A percentile compares a stretch with the other conserved stretches of the same genome.
phyloP scores from a whole-genome alignment of 345 rosid species.

The Salix suchowensis region DNA sequence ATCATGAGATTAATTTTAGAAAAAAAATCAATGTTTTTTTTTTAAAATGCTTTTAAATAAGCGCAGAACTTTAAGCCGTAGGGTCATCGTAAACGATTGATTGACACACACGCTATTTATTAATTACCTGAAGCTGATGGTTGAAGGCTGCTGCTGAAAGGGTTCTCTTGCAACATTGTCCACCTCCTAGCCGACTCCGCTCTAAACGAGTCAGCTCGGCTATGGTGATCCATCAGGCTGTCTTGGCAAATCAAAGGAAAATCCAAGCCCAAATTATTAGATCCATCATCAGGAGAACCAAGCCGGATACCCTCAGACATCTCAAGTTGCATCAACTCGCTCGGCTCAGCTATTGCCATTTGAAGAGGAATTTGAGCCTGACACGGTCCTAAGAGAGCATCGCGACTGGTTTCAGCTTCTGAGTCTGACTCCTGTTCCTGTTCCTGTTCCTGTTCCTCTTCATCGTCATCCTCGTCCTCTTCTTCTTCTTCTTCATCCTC shows the following conservation, averaged over 20 bases:
- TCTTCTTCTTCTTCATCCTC: constrained; percentile 43
- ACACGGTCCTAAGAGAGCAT: constrained; percentile 1
- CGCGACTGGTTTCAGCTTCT: constrained; percentile 26
- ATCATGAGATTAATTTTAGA: too few relatives aligned
- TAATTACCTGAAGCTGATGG: constrained; percentile 35
- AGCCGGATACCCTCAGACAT: constrained; percentile 79
- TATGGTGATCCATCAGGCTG: constrained; percentile 25
- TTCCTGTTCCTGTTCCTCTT: constrained; percentile 25
- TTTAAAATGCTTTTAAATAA: too few relatives aligned
- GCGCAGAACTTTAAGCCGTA: background rate
- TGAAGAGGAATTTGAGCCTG: constrained; percentile 18
- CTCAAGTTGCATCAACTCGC: constrained; percentile 63
- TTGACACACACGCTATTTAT: background rate
- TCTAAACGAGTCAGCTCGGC: constrained; percentile 33
- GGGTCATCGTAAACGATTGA: too few relatives aligned
- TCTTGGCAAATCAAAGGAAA: constrained; percentile 30
- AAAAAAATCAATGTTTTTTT: too few relatives aligned
- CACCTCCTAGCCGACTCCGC: constrained; percentile 52
- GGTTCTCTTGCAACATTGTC: constrained; percentile 35
- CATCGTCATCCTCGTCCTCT: constrained; percentile 37
- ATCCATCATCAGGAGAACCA: constrained; percentile 77
- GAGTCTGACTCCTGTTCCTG: constrained; percentile 17
- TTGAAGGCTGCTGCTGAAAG: constrained; percentile 18
- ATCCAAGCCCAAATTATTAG: constrained; percentile 62
- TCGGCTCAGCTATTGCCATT: constrained; percentile 40